A percentile compares a stretch with the other conserved stretches of the same genome.
phyloP scores from a whole-genome alignment of 139 green algal genomes.

The Ulvella scutata region DNA sequence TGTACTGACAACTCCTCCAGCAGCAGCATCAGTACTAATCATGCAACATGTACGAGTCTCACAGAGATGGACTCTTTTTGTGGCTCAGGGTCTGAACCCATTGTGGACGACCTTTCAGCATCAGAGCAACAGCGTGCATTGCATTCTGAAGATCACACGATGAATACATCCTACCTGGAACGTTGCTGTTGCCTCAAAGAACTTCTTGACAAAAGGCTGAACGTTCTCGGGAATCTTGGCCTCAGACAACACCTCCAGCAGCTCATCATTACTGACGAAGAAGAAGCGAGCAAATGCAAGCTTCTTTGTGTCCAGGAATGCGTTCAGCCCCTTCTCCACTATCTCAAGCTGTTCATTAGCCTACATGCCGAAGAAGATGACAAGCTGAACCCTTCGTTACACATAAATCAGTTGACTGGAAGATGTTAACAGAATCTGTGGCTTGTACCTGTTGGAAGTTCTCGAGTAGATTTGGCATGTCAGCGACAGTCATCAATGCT shows the following conservation, averaged over 20 bases:
- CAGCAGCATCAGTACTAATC: no score
- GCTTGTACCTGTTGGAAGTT: constrained; percentile 31
- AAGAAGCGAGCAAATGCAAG: constrained; percentile 54
- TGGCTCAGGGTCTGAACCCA: no score
- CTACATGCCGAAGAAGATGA: no score
- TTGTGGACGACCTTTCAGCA: no score
- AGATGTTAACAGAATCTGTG: no score
- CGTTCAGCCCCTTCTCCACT: constrained; percentile 40
- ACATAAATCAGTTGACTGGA: no score
- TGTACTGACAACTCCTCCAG: no score
- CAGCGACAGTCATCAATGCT: constrained; percentile 17
- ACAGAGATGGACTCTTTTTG: no score
- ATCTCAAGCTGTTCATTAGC: constrained; percentile 11
- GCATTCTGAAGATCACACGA: no score
- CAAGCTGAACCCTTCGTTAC: no score
- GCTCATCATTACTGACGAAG: constrained; percentile 30
- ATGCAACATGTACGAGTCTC: no score
- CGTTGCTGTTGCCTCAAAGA: constrained; percentile 20
- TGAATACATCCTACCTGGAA: neutral
- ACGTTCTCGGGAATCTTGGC: constrained; percentile 38
- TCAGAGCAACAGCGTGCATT: no score
- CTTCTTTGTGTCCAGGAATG: constrained; percentile 64
- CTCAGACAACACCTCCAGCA: constrained; percentile 50
- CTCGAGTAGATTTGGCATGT: constrained; percentile 43
- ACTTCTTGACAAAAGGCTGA: constrained; percentile 52